Base-by-base conservation (phyloP, 2,329 filamentous ascomycete genomes). In the Colletotrichum sublineola region DNA sequence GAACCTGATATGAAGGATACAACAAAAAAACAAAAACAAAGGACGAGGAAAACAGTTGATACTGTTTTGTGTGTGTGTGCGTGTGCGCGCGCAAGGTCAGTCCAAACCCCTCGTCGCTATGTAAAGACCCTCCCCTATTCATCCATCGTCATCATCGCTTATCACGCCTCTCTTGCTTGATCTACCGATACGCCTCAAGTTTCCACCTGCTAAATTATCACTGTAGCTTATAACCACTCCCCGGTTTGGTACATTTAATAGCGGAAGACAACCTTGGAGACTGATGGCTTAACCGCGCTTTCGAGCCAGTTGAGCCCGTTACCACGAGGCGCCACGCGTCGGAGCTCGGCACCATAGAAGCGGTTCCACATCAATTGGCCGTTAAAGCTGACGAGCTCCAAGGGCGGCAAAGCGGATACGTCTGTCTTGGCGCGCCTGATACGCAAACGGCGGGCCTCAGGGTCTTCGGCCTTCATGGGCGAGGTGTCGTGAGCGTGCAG, bases 331-430 rank as follows among this genome's bases (percentile, higher is more conserved):
- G 57, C 29, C 12, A 53, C 24, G 31, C 46, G 36, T 8, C 50
- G 31, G 11, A 55, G 42, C 38, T 73, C 67, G 31, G 62, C 61
- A n/a, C 65, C 73, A 38, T 73, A 64, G 24, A 68, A 33, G 42
- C 38, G 53, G 15, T 66, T 52, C 74, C 74, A 74, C 55, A 75
- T 73, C 40, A 5, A 15, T 8, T 73, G 62, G 31, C 62, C 63
- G 3, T 33, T 52, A 20, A 75, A 74, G 50, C 40, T 67, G 20
- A 67, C 74, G 6, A 62, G 62, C n/a, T 44, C 67, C n/a, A 67
- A 36, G 24, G 53, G 50, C 31, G 76, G 68, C 8, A 72, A 74
- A 46, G 74, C 72, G 40, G 70, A 6, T 4, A 36, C 24, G 5
- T 55, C 50, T 1, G 53, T 15, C 55, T 68, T 56, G 36, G 63